phyloP scores from a whole-genome alignment of 768 basidiomycete species.

The Russula vinacea region DNA sequence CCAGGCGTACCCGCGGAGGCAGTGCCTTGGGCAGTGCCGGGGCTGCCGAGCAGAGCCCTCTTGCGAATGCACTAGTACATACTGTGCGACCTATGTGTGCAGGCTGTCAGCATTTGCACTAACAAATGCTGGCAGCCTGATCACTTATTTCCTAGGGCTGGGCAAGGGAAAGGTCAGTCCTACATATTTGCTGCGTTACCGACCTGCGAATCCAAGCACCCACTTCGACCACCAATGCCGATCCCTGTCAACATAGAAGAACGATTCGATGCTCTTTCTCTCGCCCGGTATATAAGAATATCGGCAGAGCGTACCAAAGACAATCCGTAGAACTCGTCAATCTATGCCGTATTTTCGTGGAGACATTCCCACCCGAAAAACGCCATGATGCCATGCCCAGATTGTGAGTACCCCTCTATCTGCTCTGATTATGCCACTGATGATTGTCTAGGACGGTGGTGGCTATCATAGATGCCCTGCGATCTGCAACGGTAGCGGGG shows the following conservation, averaged over 20 bases:
- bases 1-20: neutral
- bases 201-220: neutral
- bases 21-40: conserved; percentile 1
- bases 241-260: conserved; percentile 1
- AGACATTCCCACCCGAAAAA: neutral
- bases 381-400: conserved; percentile 3
- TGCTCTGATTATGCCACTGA: neutral
- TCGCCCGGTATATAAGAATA: conserved; percentile 15
- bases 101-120: neutral
- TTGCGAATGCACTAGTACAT: neutral
- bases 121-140: no score
- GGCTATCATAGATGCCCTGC: neutral
- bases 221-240: conserved; percentile 2
- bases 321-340: conserved; percentile 12
- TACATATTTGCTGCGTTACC: neutral
- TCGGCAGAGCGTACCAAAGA: conserved; percentile 15
- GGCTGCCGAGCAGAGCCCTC: neutral
- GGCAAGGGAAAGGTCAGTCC: neutral
- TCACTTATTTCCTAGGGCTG: neutral
- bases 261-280: conserved; percentile 1
- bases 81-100: neutral
- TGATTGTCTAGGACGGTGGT: neutral
- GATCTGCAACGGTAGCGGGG: conserved; percentile 13
- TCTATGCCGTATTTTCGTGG: conserved; percentile 15
- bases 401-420: neutral